Evolutionary conservation across 345 rosid genomes (phyloP).

Genomic region (Euphorbia lathyris): DNA sequence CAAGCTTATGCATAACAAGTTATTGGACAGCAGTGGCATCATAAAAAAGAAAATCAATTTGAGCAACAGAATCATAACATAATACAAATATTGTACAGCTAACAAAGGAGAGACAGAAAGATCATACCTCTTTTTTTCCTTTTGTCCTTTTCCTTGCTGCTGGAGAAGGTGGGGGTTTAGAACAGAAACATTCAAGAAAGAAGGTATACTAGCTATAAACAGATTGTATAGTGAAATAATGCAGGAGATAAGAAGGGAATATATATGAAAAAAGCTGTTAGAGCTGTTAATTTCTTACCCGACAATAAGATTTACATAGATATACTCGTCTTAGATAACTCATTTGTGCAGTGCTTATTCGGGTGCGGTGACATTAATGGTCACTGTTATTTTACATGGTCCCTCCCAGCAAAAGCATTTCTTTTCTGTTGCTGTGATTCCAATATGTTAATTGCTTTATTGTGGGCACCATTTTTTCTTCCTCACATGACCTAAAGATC

Average conservation of each 20-base stretch:
- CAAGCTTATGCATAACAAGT: slow-evolving; percentile 41
- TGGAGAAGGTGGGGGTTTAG: not conserved
- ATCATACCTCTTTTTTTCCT: not conserved
- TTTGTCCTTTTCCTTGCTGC: not conserved
- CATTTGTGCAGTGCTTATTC: not conserved
- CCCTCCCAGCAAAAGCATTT: not conserved
- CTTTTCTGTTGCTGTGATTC: not conserved
- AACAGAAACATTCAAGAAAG: not conserved
- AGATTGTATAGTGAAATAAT: slow-evolving; percentile 5
- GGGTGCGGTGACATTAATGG: not conserved
- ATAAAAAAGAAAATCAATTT: slow-evolving; percentile 4
- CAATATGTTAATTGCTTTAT: not conserved
- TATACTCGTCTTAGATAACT: too few relatives aligned
- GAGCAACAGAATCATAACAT: not conserved
- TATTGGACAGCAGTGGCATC: slow-evolving; percentile 48
- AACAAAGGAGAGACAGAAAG: slow-evolving; percentile 3
- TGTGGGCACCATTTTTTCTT: not conserved
- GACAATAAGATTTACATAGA: too few relatives aligned
- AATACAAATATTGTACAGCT: slow-evolving; percentile 17
- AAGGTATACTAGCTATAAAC: not conserved
- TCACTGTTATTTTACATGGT: not conserved
- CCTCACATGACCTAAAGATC: not conserved
- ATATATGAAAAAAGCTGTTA: not conserved
- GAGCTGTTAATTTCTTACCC: too few relatives aligned
- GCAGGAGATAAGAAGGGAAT: not conserved